Percentiles rank a stretch among this genome's conserved stretches.
phyloP scores from a whole-genome alignment of 345 rosid genomes.

The Citrus medica region DNA sequence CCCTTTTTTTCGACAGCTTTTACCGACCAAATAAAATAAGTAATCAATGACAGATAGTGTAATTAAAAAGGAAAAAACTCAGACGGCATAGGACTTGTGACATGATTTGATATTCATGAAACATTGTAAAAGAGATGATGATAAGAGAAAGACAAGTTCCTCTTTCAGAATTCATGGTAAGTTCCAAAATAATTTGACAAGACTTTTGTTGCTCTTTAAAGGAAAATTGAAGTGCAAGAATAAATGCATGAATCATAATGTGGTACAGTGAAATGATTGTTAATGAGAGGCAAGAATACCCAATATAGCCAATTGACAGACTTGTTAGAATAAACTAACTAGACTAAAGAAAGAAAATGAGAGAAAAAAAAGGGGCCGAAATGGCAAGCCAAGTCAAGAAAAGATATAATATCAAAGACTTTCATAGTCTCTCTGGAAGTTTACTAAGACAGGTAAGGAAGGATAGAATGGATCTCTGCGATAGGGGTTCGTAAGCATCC shows the following conservation, averaged over 20 bases:
- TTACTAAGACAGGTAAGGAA: conserved; percentile 20
- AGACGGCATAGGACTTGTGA: not conserved
- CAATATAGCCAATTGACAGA: conserved; percentile 25
- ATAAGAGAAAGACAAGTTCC: conserved; percentile 17
- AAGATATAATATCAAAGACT: conserved; percentile 10
- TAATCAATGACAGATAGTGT: not conserved
- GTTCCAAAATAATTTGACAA: conserved; percentile 10
- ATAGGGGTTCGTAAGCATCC: conserved; percentile 8
- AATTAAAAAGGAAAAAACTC: not conserved
- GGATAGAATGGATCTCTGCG: conserved; percentile 8
- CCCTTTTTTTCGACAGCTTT: not conserved
- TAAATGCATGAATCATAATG: conserved; percentile 25
- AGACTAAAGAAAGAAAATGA: conserved; percentile 1
- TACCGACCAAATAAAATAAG: not conserved
- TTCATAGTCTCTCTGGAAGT: not conserved
- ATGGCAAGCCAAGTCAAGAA: conserved; percentile 23
- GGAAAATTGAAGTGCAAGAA: conserved; percentile 17
- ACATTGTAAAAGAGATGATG: not conserved
- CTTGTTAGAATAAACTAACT: conserved; percentile 15
- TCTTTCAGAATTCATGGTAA: conserved; percentile 15
- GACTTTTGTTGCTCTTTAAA: conserved; percentile 21
- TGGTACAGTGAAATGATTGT: conserved; percentile 30
- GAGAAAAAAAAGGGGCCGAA: not conserved
- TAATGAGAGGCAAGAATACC: conserved; percentile 23
- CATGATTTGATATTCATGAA: conserved; percentile 14